phyloP scores from a whole-genome alignment of 768 basidiomycete genomes.

The Tricholoma terreum region DNA sequence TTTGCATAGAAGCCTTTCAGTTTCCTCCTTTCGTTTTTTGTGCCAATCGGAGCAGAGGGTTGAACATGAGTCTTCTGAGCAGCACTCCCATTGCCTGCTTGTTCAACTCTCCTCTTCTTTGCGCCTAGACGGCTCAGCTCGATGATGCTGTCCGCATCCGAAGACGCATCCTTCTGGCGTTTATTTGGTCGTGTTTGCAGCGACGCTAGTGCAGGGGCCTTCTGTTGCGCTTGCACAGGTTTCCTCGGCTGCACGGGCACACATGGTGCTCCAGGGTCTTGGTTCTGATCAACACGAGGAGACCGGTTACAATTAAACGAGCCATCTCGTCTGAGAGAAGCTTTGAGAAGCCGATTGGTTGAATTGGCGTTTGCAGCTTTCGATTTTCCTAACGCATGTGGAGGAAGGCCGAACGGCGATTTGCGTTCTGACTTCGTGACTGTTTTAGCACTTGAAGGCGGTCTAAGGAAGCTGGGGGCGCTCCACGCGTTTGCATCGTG shows the following conservation, averaged over 20 bases:
- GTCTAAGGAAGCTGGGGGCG: constrained; percentile 17
- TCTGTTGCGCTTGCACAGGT: neutral
- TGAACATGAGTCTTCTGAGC: neutral
- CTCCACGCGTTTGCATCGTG: constrained; percentile 19
- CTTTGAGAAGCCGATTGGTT: neutral
- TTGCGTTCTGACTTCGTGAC: neutral
- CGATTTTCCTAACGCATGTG: neutral
- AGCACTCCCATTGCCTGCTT: neutral
- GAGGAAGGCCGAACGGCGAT: neutral
- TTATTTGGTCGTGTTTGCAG: constrained; percentile 3
- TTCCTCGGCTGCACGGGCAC: neutral
- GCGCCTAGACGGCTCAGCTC: neutral
- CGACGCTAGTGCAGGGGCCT: neutral
- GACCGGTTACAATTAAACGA: neutral
- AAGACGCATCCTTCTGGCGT: constrained; percentile 2
- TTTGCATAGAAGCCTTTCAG: constrained; percentile 1
- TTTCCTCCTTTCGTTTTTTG: neutral
- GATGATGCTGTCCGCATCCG: constrained; percentile 1
- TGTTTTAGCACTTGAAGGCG: neutral
- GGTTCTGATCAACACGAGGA: constrained; percentile 8
- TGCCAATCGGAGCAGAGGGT: neutral
- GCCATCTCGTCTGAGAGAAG: neutral
- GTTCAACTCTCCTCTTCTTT: constrained; percentile 5
- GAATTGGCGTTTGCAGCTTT: neutral
- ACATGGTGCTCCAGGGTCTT: neutral